These are phyloP conservation scores for Escovopsis sp. DNA, from an alignment of 2,329 filamentous ascomycete species.

Conservation along the genomic window DNA sequence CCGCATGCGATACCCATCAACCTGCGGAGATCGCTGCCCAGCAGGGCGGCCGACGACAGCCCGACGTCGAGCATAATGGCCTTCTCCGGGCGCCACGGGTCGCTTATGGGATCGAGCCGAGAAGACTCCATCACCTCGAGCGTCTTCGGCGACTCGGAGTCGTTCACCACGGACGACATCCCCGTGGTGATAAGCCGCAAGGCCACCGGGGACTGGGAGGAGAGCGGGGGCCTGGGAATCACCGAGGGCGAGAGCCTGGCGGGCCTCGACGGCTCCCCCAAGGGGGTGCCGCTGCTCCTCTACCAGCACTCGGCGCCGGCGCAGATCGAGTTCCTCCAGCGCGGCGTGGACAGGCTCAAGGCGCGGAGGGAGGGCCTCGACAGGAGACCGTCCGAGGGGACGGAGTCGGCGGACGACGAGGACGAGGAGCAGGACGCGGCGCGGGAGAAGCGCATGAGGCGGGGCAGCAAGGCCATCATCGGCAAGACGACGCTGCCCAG, in stretches of 20 bases:
- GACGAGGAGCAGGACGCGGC: conserved; percentile 67
- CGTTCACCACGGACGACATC: conserved; percentile 61
- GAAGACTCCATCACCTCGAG: conserved; percentile 83
- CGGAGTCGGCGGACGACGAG: conserved; percentile 85
- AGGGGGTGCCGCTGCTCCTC: conserved; percentile 37
- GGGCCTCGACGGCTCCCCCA: conserved; percentile 19
- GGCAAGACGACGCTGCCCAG: conserved; percentile 48
- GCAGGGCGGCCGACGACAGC: conserved; percentile 52
- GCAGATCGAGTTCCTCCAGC: conserved; percentile 39
- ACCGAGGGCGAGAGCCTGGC: conserved; percentile 41
- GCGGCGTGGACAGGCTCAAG: conserved; percentile 58
- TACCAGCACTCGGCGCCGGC: conserved; percentile 52
- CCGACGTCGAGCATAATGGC: conserved; percentile 65
- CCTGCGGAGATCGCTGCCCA: conserved; percentile 46
- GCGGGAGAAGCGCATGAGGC: conserved; percentile 32
- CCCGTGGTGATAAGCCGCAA: conserved; percentile 63
- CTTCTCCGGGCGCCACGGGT: conserved; percentile 54
- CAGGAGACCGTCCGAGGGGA: conserved; percentile 55
- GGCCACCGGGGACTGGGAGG: conserved; percentile 63
- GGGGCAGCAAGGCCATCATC: conserved; percentile 20
- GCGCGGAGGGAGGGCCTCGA: conserved; percentile 64
- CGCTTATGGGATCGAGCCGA: conserved; percentile 67
- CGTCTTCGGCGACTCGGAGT: conserved; percentile 75
- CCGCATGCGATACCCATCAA: conserved; percentile 47
- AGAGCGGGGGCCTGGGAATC: conserved; percentile 63